Percentiles rank a stretch among this genome's conserved stretches.
Evolutionary conservation across 208 protist genomes (phyloP).

Genomic region (Acanthamoeba culbertsoni): DNA sequence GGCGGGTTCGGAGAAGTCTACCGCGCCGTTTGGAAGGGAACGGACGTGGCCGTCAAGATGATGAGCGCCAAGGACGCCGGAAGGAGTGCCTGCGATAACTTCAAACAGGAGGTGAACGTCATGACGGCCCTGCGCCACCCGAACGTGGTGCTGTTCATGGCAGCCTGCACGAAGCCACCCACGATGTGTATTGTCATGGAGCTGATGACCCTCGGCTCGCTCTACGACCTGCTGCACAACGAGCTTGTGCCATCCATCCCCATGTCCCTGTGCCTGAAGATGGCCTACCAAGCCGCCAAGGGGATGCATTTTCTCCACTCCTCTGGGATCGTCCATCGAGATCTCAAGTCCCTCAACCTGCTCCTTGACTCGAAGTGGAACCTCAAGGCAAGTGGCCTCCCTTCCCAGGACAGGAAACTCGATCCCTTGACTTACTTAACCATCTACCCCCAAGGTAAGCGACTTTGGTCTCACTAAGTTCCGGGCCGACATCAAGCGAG

Average conservation of each 20-base stretch:
- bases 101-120: slow-evolving; percentile 6
- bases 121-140: slow-evolving; percentile 31
- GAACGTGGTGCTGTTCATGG: slow-evolving; percentile 50
- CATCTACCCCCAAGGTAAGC: neutral
- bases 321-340: slow-evolving; percentile 41
- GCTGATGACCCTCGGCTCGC: slow-evolving; percentile 26
- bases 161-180: slow-evolving; percentile 21
- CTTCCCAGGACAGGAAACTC: too few relatives aligned
- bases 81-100: neutral
- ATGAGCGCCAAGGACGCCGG: neutral
- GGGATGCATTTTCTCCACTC: slow-evolving; percentile 52
- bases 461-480: slow-evolving; percentile 45
- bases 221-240: slow-evolving; percentile 34
- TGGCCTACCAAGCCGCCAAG: slow-evolving; percentile 48
- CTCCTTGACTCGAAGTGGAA: slow-evolving; percentile 54
- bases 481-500: neutral
- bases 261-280: neutral
- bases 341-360: slow-evolving; percentile 52
- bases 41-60: slow-evolving; percentile 34
- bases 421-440: neutral
- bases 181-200: slow-evolving; percentile 55
- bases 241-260: slow-evolving; percentile 1
- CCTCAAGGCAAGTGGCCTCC: neutral
- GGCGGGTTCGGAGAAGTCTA: neutral
- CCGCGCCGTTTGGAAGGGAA: slow-evolving; percentile 51